Conservation (phyloP, 2,329 filamentous ascomycete genomes). For the Monosporascus ibericus region DNA sequence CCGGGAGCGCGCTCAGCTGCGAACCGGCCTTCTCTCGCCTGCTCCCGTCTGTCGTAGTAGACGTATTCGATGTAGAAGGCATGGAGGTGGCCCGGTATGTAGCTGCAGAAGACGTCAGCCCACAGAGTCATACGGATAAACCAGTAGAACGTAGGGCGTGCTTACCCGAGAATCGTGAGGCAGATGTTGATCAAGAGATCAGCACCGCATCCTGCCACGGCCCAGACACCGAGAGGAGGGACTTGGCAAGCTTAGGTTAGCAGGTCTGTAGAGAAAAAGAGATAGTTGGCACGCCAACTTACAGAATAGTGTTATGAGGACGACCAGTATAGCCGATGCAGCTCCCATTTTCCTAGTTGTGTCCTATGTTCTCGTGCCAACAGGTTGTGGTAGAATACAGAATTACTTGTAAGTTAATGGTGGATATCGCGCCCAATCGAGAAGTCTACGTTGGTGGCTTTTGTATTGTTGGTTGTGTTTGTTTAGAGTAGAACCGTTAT, state of each 20-base stretch:
- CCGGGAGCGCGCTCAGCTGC: conserved; percentile 54
- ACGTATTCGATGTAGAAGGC: conserved; percentile 80
- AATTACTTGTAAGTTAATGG: too few species aligned
- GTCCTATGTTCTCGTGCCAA: background rate
- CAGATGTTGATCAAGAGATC: conserved; percentile 63
- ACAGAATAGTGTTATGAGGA: conserved; percentile 50
- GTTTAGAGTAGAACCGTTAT: too few species aligned
- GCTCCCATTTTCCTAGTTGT: conserved; percentile 37
- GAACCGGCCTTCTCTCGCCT: conserved; percentile 51
- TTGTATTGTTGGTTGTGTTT: too few species aligned
- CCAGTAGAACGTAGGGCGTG: background rate
- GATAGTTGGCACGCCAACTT: conserved; percentile 16
- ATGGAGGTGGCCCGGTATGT: conserved; percentile 71
- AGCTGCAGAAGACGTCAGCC: conserved; percentile 35
- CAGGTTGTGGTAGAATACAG: too few species aligned
- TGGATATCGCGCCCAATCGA: too few species aligned
- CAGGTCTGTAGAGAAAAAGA: background rate
- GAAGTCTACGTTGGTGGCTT: too few species aligned
- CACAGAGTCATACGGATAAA: background rate
- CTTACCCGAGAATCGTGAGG: conserved; percentile 58
- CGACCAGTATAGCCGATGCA: conserved; percentile 40
- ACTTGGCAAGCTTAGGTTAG: conserved; percentile 35
- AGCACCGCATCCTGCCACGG: conserved; percentile 58
- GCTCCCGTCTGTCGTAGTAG: conserved; percentile 69
- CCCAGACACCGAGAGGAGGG: conserved; percentile 58